Percentiles rank a stretch among this genome's conserved stretches.
These are phyloP conservation scores for Tricholoma terreum DNA, from an alignment of 768 basidiomycete species.

Conservation along the genomic window DNA sequence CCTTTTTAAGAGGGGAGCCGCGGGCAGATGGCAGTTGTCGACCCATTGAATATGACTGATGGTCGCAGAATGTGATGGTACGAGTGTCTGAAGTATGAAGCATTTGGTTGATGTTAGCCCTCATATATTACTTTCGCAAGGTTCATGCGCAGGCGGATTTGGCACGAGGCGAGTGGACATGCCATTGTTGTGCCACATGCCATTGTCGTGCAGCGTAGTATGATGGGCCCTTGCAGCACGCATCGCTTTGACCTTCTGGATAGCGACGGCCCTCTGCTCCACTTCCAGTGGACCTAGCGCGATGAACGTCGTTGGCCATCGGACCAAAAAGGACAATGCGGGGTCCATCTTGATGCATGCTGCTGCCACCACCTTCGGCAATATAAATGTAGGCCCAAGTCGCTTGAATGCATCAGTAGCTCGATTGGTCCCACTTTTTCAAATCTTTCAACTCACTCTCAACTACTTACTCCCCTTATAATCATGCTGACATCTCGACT, in stretches of 20 bases:
- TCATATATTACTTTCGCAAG: neutral
- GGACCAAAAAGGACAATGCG: constrained; percentile 10
- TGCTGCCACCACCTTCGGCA: constrained; percentile 5
- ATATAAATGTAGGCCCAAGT: constrained; percentile 11
- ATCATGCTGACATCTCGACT: constrained; percentile 4
- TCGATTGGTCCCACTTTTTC: neutral
- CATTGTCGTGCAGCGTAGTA: constrained; percentile 10
- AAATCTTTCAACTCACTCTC: constrained; percentile 4
- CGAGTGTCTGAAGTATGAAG: neutral
- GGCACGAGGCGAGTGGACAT: constrained; percentile 7
- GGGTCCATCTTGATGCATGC: neutral
- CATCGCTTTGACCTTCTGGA: neutral
- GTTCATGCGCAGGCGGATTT: neutral
- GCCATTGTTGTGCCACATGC: constrained; percentile 14
- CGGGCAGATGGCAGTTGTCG: neutral
- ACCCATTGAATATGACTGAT: neutral
- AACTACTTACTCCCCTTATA: constrained; percentile 2
- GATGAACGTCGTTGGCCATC: constrained; percentile 2
- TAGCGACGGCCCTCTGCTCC: neutral
- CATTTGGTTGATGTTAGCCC: neutral
- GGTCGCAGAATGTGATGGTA: neutral
- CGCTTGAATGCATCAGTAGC: constrained; percentile 1
- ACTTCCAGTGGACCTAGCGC: neutral
- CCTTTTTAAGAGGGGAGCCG: constrained; percentile 23
- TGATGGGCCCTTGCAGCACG: neutral